Base-by-base conservation (phyloP, 306 rosid genomes). In the Morella rubra region DNA sequence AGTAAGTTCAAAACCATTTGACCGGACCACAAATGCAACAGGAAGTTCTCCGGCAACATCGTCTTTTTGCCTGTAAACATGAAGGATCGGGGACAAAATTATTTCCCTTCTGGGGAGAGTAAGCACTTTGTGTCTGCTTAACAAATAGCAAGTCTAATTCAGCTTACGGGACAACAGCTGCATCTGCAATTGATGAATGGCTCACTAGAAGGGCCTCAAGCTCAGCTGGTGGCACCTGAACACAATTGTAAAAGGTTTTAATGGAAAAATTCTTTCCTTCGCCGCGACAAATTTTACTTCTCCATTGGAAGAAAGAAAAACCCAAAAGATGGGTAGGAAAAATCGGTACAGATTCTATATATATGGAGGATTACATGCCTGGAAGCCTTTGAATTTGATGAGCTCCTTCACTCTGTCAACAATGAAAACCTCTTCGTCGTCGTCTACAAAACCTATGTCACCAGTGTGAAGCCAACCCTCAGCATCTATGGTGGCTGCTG, bases 381-480 rank as follows among this genome's bases (percentile, higher is more conserved):
- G 98, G 78, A 94, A 94, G 77, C 98, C 98, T 84, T 94, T 94
- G 80, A 78, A 94, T 80, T 94, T 94, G 84, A 94, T 94, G 44
- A 94, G 90, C 80, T 94, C 98, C 77, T 94, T 94, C 4, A 92
- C 89, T 61, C 98, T 83, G 67, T 94, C 97, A 50, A 94, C 92
- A 0, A 94, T 94, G 91, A 89, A 94, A 69, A 94, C 75, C 68
- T 94, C 98, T 0, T 88, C 90, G 27, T 91, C 90, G 0, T 87
- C 93, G 47, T 94, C 98, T 9, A 94, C 79, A 10, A 81, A 92
- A 3, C 98, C 98, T 60, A 94, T 83, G 76, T 94, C 98, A 8
- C 98, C 98, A 0, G 97, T 91, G 66, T 94, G 98, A 66, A 94
- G 95, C 93, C 93, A 94, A 5, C 97, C 97, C 45, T 94, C 96